These are phyloP conservation scores for Coemansia sp. DNA, from an alignment of 192 early-diverging fungal genomes.

Conservation along the genomic window DNA sequence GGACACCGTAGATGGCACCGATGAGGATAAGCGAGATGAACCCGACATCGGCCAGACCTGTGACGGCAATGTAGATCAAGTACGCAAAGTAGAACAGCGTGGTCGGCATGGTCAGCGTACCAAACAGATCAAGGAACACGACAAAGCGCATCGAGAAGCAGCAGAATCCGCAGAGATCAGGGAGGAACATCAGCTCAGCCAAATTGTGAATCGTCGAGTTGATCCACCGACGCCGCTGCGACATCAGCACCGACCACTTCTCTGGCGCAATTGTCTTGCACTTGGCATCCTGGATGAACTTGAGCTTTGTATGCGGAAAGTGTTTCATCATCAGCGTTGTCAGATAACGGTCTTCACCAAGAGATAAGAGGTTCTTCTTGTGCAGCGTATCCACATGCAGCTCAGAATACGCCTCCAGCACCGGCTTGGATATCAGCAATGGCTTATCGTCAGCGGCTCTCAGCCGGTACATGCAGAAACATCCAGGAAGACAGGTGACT, in stretches of 20 bases:
- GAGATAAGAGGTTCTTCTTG: no score
- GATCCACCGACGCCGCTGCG: constrained; percentile 98
- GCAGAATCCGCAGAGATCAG: constrained; percentile 91
- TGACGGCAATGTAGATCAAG: constrained; percentile 71
- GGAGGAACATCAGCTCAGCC: constrained; percentile 82
- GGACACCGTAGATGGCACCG: constrained; percentile 81
- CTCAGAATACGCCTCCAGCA: constrained; percentile 91
- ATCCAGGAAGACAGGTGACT: constrained; percentile 72
- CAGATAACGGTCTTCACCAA: constrained; percentile 65
- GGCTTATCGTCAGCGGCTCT: constrained; percentile 89
- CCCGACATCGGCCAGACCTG: constrained; percentile 63
- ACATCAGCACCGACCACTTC: constrained; percentile 90
- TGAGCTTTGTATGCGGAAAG: constrained; percentile 93
- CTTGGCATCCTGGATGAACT: constrained; percentile 92
- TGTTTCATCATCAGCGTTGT: constrained; percentile 96
- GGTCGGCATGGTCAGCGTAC: constrained; percentile 77
- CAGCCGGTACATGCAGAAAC: constrained; percentile 99
- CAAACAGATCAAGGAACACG: constrained; percentile 90
- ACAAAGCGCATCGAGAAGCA: constrained; percentile 99
- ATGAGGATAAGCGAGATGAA: constrained; percentile 78
- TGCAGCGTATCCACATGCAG: constrained; percentile 96
- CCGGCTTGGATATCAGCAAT: constrained; percentile 79
- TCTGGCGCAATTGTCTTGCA: constrained; percentile 95
- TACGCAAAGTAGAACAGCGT: constrained; percentile 81
- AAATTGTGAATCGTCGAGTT: constrained; percentile 99